Base-by-base conservation (phyloP, 1,139 yeast species). In the Sugiyamaella sp. region DNA sequence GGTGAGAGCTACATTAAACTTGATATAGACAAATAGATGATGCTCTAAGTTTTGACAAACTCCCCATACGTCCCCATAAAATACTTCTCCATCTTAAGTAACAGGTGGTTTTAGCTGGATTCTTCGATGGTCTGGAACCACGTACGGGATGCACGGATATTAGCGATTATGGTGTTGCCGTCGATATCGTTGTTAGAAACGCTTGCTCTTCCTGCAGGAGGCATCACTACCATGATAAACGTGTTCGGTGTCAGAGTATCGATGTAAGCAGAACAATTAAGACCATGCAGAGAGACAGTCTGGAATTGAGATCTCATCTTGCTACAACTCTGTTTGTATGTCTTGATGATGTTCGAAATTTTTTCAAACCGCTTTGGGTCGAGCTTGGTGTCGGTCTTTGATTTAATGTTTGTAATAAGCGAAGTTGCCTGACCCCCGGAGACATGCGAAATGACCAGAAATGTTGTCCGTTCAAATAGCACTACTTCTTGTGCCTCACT, bases 331-430 rank as follows among this genome's bases (percentile, higher is more conserved):
- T 93, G 97, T 66, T 93, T 91, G 71, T 89, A 93, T 12, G 96
- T 90, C 66, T 93, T 93, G 76, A 93, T 89, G 55, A 91, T 90
- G 68, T 90, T 91, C 37, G 96, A 87, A 29, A 93, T 90, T 70
- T 91, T 91, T 67, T 93, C 99, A 66, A 91, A 93, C 62, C 98
- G 76, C 65, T 91, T 90, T 2, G 98, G 97, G 67, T 90, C 98
- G 57, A 84, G 62, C 41, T 46, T 53, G 9, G 52, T 43, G 25
- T 51, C 52, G 19, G 45, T 47, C n/a, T 60, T 58, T 33, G 50
- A 21, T 8, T 41, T 49, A 2, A 51, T 42, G 14, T 32, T 47
- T 4, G 44, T 12, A 37, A 37, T 32, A 16, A 37, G n/a, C 2
- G 27, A 21, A 21, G 29, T 16, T 8, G 40, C 40, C 20, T 17